These are phyloP conservation scores for Mycena sp. DNA, from an alignment of 1,284 basidiomycete genomes.

Conservation along the genomic window DNA sequence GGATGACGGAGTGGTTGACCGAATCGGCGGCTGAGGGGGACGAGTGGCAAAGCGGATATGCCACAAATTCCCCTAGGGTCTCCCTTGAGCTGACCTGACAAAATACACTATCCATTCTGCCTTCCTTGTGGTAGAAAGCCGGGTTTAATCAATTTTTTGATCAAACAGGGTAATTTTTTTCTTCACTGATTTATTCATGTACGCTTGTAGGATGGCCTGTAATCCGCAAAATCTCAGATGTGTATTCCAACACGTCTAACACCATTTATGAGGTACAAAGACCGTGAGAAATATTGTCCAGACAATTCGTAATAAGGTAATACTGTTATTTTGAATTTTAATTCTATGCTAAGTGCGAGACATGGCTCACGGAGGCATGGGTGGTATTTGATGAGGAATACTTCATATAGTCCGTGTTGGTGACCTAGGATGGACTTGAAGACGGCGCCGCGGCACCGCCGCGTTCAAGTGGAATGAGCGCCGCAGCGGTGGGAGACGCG, in stretches of 20 bases:
- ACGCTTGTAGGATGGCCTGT: not conserved
- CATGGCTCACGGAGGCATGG: no score
- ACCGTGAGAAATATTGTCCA: not conserved
- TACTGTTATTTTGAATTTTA: not conserved
- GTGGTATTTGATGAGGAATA: no score
- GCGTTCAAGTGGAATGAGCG: not conserved
- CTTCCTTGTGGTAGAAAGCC: no score
- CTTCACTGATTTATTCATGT: not conserved
- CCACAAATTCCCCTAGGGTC: no score
- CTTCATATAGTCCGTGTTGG: no score
- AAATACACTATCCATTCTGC: no score
- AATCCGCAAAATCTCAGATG: not conserved
- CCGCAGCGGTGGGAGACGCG: not conserved
- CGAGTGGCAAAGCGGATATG: no score
- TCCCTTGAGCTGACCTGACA: no score
- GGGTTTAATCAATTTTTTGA: no score
- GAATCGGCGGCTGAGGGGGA: no score
- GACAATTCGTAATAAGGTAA: not conserved
- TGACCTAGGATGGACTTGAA: no score
- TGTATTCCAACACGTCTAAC: not conserved
- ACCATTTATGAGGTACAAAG: not conserved
- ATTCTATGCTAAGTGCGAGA: not conserved
- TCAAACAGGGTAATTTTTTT: not conserved
- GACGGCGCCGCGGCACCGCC: not conserved
- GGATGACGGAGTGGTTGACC: no score